Conservation (phyloP, 192 early-diverging fungal genomes). For the Phycomyces nitens region DNA sequence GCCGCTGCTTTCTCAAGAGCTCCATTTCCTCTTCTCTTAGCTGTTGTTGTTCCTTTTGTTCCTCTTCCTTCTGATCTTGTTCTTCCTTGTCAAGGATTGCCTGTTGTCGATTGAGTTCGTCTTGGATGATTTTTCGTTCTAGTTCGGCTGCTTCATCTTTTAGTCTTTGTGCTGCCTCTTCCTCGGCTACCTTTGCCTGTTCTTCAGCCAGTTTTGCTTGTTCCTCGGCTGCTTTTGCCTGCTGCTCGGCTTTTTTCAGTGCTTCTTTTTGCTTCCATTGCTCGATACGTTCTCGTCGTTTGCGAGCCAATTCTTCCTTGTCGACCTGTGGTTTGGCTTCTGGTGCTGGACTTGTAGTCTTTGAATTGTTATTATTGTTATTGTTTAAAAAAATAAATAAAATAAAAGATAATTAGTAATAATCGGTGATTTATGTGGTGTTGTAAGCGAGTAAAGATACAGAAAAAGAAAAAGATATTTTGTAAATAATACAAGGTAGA, state of each 20-base stretch:
- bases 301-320: constrained; percentile 63
- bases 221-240: constrained; percentile 32
- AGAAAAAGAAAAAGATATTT: background rate
- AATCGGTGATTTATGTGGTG: background rate
- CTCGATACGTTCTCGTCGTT: constrained; percentile 76
- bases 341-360: constrained; percentile 25
- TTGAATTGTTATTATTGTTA: constrained; percentile 12
- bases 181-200: constrained; percentile 32
- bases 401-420: background rate
- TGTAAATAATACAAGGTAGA: background rate
- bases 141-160: constrained; percentile 15
- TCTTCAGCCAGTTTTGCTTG: constrained; percentile 21
- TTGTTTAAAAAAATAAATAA: constrained; percentile 14
- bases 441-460: too few relatives aligned
- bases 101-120: constrained; percentile 9
- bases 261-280: constrained; percentile 68
- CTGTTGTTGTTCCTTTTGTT: background rate
- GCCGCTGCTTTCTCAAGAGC: background rate
- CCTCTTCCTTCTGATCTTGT: constrained; percentile 1
- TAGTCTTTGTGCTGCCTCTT: background rate
- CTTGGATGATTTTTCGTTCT: background rate
- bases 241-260: constrained; percentile 24
- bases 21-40: background rate
- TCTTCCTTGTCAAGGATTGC: constrained; percentile 2
- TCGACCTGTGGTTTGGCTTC: constrained; percentile 36